Evolutionary conservation across 805 yeast genomes (phyloP).

Genomic region (Yamadazyma sp.): DNA sequence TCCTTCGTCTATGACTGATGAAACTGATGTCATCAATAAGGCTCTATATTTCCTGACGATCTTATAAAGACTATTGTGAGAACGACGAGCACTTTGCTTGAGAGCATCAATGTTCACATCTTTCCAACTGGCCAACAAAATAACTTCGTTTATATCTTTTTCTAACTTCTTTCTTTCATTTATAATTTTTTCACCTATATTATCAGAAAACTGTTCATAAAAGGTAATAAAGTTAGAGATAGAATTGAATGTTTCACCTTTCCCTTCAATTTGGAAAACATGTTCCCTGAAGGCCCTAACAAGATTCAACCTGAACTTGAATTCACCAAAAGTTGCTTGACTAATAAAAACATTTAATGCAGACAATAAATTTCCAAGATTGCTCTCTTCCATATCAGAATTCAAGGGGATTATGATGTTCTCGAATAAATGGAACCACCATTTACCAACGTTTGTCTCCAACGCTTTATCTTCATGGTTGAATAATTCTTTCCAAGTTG

Average conservation of each 20-base stretch:
- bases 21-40: conserved; percentile 50
- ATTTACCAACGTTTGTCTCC: conserved; percentile 57
- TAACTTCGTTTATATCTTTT: conserved; percentile 81
- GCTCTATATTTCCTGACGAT: conserved; percentile 77
- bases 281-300: conserved; percentile 65
- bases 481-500: conserved; percentile 81
- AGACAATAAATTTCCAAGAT: conserved; percentile 29
- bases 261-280: conserved; percentile 27
- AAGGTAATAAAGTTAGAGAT: conserved; percentile 58
- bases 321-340: conserved; percentile 77
- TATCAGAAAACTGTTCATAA: conserved; percentile 61
- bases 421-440: conserved; percentile 94
- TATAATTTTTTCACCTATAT: conserved; percentile 44
- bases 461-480: conserved; percentile 54
- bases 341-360: conserved; percentile 76
- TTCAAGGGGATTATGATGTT: conserved; percentile 58
- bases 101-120: conserved; percentile 92
- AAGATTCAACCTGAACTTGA: conserved; percentile 52
- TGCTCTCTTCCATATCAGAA: conserved; percentile 26
- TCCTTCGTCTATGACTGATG: conserved; percentile 59
- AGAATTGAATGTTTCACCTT: conserved; percentile 30
- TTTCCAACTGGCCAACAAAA: conserved; percentile 92
- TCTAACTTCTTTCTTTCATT: conserved; percentile 54
- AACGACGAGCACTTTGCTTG: conserved; percentile 87
- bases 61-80: conserved; percentile 83